Evolutionary conservation across 257 asterid genomes (phyloP).

Genomic region (Solanum tarijense): DNA sequence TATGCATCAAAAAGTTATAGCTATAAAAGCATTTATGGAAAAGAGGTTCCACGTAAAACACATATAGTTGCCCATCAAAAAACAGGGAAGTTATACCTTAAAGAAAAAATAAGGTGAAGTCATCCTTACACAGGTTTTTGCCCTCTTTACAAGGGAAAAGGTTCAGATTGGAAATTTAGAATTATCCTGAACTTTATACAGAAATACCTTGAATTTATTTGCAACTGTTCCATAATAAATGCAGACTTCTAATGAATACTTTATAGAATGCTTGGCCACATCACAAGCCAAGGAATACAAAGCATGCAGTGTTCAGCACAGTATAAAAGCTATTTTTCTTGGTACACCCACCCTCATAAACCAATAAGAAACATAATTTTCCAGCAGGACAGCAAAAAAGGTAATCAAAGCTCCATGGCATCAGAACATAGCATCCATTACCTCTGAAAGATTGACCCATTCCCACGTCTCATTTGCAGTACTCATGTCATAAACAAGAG

Average conservation of each 20-base stretch:
- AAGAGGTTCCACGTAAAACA: background rate
- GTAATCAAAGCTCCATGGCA: background rate
- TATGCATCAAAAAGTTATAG: background rate
- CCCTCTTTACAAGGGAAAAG: background rate
- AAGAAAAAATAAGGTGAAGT: background rate
- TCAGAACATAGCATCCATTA: slow-evolving; percentile 11
- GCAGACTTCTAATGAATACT: background rate
- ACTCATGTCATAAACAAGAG: slow-evolving; percentile 57
- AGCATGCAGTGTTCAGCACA: background rate
- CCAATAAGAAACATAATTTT: background rate
- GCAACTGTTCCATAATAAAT: background rate
- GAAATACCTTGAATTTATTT: background rate
- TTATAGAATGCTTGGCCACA: background rate
- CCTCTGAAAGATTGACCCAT: slow-evolving; percentile 72
- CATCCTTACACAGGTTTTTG: background rate
- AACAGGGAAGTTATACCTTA: background rate
- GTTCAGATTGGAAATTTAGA: background rate
- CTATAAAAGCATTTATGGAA: background rate
- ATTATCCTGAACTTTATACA: background rate
- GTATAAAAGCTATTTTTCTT: background rate
- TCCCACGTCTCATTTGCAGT: slow-evolving; percentile 54
- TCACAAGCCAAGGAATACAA: background rate
- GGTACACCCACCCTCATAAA: background rate
- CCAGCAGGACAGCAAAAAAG: background rate
- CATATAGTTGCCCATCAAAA: background rate